Evolutionary conservation across 306 rosid genomes (phyloP), one percentile per base, ranked within the genome.

Genomic region (Spatholobus suberectus): DNA sequence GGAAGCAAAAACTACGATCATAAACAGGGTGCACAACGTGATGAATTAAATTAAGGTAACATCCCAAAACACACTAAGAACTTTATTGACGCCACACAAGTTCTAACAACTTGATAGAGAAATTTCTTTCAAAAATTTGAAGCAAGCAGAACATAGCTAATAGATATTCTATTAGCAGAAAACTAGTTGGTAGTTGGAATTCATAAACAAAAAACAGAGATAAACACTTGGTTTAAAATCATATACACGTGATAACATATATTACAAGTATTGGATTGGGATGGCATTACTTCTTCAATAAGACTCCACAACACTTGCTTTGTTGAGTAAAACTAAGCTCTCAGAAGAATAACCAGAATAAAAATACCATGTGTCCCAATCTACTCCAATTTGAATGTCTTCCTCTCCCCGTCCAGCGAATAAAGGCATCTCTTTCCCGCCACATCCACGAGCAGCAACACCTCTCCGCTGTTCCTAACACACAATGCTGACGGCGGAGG

Each of bases 321-420:
- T 70, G 70, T 81, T 32, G 9, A 85, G 80, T 12, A 85, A 72
- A 75, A 81, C 76, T 7, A 85, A 77, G 34, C 80, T 85, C 72
- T 81, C 88, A 40, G 78, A 54, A 77, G 76, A 85, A 77, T 81
- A 77, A 34, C 76, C 80, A 62, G 52, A 32, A 65, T 70, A 77
- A 5, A 47, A 1, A 71, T 32, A 63, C 76, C 71, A 57, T 5
- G 52, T 27, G 63, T n/a, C n/a, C n/a, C n/a, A n/a, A n/a, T 24
- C 57, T 47, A 70, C 77, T 62, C 74, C 77, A 71, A 82, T 63
- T 43, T 73, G 46, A 20, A 77, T 69, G 32, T 81, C 47, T 27
- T 24, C 6, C 23, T 27, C 59, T 63, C 66, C 2, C 32, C 6
- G 9, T 85, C 83, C 14, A 71, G 49, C 1, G 77, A 81, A 52